Percentiles rank a stretch among this genome's conserved stretches.
phyloP scores from a whole-genome alignment of 106 monocot species.

The Dendrobium nobile region DNA sequence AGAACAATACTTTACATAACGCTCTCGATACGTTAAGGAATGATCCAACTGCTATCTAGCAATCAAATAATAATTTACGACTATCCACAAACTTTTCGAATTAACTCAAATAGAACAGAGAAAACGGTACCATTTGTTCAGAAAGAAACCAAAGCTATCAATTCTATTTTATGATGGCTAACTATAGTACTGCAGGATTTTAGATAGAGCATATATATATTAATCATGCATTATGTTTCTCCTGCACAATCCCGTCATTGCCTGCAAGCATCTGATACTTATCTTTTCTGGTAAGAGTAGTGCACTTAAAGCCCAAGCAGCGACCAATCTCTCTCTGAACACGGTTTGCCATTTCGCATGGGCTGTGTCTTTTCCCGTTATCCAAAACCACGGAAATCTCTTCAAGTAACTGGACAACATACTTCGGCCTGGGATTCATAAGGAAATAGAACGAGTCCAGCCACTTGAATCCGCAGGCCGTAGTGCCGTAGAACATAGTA shows the following conservation, averaged over 20 bases:
- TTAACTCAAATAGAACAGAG: too few species aligned
- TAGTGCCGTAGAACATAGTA: constrained; percentile 71
- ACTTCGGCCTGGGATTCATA: constrained; percentile 48
- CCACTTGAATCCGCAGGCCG: constrained; percentile 48
- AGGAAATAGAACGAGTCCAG: constrained; percentile 63
- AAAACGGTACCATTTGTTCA: too few species aligned
- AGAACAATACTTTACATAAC: too few species aligned
- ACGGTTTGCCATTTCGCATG: constrained; percentile 50
- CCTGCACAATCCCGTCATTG: constrained; percentile 46
- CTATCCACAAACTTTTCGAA: too few species aligned
- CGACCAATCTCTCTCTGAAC: constrained; percentile 47
- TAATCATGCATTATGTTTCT: not conserved
- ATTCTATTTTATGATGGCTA: too few species aligned
- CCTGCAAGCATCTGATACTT: constrained; percentile 85
- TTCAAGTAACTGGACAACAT: constrained; percentile 31
- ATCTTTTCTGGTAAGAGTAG: constrained; percentile 54
- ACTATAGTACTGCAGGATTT: too few species aligned
- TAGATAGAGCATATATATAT: too few species aligned
- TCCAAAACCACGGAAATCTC: constrained; percentile 17
- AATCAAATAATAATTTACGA: too few species aligned
- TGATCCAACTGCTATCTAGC: too few species aligned
- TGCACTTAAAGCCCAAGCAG: constrained; percentile 61
- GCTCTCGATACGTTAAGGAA: too few species aligned
- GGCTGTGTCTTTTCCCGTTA: constrained; percentile 12
- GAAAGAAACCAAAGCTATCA: too few species aligned